These are phyloP conservation scores for Ogataea thermomethanolica DNA, from an alignment of 805 yeast species.

Conservation along the genomic window DNA sequence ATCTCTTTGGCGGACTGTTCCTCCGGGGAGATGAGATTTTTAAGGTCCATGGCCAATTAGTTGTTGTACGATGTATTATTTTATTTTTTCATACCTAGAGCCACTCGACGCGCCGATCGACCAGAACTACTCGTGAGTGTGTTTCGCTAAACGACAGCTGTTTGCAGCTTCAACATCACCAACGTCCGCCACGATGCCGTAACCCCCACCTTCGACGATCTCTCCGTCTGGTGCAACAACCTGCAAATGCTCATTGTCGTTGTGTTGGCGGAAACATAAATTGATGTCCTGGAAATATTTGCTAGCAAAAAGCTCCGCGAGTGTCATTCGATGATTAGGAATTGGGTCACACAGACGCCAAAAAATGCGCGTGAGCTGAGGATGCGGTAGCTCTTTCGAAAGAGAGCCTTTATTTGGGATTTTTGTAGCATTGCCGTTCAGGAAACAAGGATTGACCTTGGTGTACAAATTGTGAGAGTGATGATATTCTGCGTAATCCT, in stretches of 20 bases:
- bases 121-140: background rate
- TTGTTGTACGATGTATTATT: background rate
- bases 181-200: background rate
- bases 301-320: constrained; percentile 54
- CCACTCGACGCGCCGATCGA: constrained; percentile 9
- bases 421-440: constrained; percentile 53
- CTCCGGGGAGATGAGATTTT: constrained; percentile 28
- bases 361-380: constrained; percentile 30
- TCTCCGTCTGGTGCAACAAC: constrained; percentile 12
- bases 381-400: constrained; percentile 21
- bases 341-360: constrained; percentile 75
- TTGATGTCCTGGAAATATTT: constrained; percentile 61
- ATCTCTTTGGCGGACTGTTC: constrained; percentile 16
- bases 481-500: constrained; percentile 54
- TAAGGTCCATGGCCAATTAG: constrained; percentile 26
- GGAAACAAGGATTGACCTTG: constrained; percentile 44
- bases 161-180: background rate
- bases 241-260: constrained; percentile 25
- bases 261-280: constrained; percentile 53
- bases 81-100: background rate
- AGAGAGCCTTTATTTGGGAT: constrained; percentile 44
- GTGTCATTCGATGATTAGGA: constrained; percentile 47
- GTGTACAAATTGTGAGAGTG: constrained; percentile 27
- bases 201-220: constrained; percentile 1
- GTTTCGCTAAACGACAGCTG: background rate